phyloP scores from a whole-genome alignment of 768 basidiomycete genomes.

The Suillus brevipes region DNA sequence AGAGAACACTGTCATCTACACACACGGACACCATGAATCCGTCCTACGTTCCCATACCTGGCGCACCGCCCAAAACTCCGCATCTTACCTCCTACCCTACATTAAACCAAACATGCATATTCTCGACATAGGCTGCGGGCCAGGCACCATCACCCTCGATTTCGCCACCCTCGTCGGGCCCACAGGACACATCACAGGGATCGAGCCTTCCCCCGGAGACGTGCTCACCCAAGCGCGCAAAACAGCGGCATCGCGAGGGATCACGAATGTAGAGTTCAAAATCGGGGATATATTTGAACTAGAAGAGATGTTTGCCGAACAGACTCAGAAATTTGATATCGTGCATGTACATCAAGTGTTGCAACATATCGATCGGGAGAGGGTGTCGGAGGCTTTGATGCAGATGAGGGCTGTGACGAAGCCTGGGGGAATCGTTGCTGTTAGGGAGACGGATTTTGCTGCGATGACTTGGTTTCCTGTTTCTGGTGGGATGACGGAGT shows the following conservation, averaged over 20 bases:
- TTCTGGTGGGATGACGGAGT: slow-evolving; percentile 31
- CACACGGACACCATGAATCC: slow-evolving; percentile 31
- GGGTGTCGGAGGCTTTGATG: slow-evolving; percentile 32
- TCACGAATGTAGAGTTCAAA: slow-evolving; percentile 40
- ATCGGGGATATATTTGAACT: slow-evolving; percentile 41
- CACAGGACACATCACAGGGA: slow-evolving; percentile 42
- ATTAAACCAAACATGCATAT: slow-evolving; percentile 40
- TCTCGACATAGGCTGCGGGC: slow-evolving; percentile 55
- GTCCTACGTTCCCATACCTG: slow-evolving; percentile 36
- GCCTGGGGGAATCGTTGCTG: slow-evolving; percentile 46
- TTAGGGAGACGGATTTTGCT: slow-evolving; percentile 42
- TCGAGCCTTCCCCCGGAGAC: slow-evolving; percentile 36
- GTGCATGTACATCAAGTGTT: slow-evolving; percentile 52
- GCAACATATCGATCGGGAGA: slow-evolving; percentile 45
- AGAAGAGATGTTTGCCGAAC: slow-evolving; percentile 33
- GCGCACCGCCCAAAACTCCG: slow-evolving; percentile 44
- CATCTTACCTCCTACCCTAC: slow-evolving; percentile 39
- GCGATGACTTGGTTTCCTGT: slow-evolving; percentile 39
- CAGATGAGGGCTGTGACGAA: slow-evolving; percentile 52
- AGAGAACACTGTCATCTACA: slow-evolving; percentile 15
- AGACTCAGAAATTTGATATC: slow-evolving; percentile 41
- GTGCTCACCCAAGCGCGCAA: slow-evolving; percentile 38
- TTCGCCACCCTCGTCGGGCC: slow-evolving; percentile 40
- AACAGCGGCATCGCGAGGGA: slow-evolving; percentile 26
- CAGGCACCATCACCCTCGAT: slow-evolving; percentile 49